Conservation (phyloP, 129 eudicot genomes). For the Kitagawia praeruptora region DNA sequence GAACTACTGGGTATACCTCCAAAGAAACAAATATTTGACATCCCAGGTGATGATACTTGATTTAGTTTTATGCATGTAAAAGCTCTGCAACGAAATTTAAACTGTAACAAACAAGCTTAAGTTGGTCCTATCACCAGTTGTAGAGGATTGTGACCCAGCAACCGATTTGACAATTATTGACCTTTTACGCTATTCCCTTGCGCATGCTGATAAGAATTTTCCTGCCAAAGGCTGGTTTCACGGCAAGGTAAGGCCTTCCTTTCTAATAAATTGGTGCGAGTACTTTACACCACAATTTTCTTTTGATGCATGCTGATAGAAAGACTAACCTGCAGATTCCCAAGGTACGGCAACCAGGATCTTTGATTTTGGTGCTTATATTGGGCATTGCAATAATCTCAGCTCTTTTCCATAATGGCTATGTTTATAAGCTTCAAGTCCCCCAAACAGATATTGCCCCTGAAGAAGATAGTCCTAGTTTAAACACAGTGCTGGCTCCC, state of each 20-base stretch:
- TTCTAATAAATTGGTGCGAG: not conserved
- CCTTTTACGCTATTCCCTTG: constrained; percentile 60
- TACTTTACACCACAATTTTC: not conserved
- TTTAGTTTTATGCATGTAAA: not conserved
- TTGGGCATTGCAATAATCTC: constrained; percentile 13
- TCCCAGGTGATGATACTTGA: constrained; percentile 44
- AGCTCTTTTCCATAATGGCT: constrained; percentile 9
- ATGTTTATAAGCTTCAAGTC: not conserved
- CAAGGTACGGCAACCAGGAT: not conserved
- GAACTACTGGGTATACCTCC: constrained; percentile 59
- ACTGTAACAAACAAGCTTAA: not conserved
- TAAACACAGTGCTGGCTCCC: not conserved
- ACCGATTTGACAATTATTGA: constrained; percentile 45
- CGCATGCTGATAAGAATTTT: constrained; percentile 79
- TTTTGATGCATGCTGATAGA: not conserved
- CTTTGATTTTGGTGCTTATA: constrained; percentile 8
- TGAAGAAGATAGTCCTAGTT: not conserved
- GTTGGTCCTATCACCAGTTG: not conserved
- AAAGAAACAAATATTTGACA: constrained; percentile 58
- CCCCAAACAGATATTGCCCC: constrained; percentile 2
- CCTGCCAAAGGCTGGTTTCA: constrained; percentile 31
- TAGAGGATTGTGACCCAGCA: constrained; percentile 42
- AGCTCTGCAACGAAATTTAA: not conserved
- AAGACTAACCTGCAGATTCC: constrained; percentile 3
- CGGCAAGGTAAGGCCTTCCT: constrained; percentile 26